Evolutionary conservation across 495 filamentous ascomycete genomes (phyloP).

Genomic region (Acidomyces sp.): DNA sequence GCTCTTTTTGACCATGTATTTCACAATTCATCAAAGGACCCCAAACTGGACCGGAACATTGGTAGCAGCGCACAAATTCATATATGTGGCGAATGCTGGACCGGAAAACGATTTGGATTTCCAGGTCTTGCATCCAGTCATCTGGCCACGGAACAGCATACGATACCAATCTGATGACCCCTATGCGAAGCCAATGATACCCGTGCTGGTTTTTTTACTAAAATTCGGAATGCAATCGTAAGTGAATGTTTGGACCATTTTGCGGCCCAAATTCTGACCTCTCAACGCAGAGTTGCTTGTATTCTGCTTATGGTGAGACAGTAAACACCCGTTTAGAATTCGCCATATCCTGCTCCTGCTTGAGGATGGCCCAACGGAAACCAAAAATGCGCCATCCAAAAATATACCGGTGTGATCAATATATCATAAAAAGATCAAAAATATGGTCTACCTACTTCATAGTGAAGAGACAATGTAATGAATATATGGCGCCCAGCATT

Average conservation of each 20-base stretch:
- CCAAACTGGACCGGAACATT: constrained; percentile 13
- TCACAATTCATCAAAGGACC: constrained; percentile 13
- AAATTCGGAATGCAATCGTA: constrained; percentile 34
- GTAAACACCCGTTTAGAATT: constrained; percentile 29
- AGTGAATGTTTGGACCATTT: neutral
- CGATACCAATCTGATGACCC: constrained; percentile 31
- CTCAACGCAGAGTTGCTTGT: constrained; percentile 33
- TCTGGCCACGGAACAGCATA: constrained; percentile 31
- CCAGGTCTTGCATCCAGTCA: constrained; percentile 25
- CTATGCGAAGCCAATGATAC: constrained; percentile 13
- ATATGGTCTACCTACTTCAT: constrained; percentile 36
- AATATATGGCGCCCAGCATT: constrained; percentile 50
- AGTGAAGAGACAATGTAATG: constrained; percentile 46
- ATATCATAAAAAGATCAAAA: constrained; percentile 46
- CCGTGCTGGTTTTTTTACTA: constrained; percentile 27
- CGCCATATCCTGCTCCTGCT: constrained; percentile 33
- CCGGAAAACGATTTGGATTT: constrained; percentile 28
- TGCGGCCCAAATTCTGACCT: neutral
- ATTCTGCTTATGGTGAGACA: constrained; percentile 24
- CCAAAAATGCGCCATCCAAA: constrained; percentile 35
- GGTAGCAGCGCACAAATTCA: too few relatives aligned
- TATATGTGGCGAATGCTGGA: constrained; percentile 12
- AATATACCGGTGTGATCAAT: constrained; percentile 47
- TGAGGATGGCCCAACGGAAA: constrained; percentile 26
- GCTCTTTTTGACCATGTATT: constrained; percentile 16